A percentile compares a stretch with the other conserved stretches of the same genome.
Evolutionary conservation across 2,329 filamentous ascomycete genomes (phyloP).

Genomic region (Botryosphaeria dothidea): DNA sequence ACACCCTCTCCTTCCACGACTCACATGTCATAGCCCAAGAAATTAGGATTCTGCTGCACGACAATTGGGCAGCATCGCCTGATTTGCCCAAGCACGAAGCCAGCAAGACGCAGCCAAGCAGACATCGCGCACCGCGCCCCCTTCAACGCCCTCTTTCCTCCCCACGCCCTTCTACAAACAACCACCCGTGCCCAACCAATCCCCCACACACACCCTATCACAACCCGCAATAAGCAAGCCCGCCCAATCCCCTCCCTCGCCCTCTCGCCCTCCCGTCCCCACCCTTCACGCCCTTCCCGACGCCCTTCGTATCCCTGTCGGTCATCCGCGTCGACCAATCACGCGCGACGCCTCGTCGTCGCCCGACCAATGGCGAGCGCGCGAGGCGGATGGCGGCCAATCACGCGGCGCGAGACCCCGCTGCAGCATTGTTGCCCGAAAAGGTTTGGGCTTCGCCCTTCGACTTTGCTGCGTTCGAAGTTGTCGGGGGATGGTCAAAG

Average conservation of each 20-base stretch:
- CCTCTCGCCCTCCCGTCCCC: not conserved
- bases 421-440: not conserved
- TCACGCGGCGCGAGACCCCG: not conserved
- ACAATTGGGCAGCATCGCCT: not conserved
- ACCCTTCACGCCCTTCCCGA: not conserved
- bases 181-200: not conserved
- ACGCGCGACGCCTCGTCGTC: no score
- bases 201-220: not conserved
- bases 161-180: not conserved
- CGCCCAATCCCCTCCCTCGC: not conserved
- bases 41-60: not conserved
- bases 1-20: not conserved
- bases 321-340: not conserved
- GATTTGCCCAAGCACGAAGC: not conserved
- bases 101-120: not conserved
- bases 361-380: not conserved
- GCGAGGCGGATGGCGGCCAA: not conserved
- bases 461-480: conserved; percentile 12
- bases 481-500: not conserved
- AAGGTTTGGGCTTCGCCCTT: conserved; percentile 9
- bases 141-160: not conserved
- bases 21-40: not conserved
- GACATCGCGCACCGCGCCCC: not conserved
- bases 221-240: not conserved
- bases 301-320: not conserved